Base-by-base conservation (phyloP, 352 stramenopile genomes). In the Lagenidium sp. region DNA sequence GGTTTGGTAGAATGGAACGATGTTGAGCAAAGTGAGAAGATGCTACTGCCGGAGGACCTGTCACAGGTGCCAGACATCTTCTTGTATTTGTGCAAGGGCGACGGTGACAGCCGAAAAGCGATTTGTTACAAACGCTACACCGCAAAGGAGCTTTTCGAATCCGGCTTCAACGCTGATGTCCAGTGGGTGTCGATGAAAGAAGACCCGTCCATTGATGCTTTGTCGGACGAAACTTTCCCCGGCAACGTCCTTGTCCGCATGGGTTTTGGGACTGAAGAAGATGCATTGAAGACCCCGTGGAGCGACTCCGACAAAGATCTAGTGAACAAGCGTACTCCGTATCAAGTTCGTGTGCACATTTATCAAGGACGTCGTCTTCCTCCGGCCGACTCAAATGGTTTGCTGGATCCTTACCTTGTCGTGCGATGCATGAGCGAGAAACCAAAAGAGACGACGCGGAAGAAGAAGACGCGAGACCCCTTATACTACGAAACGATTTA, bases 401-500 rank as follows among this genome's bases (percentile, higher is more conserved):
- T 94, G 18, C 50, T 93, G 36, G 81, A 95, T 50, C 83, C 83
- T 4, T 95, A 86, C 50, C 49, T 93, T 19, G 63, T 89, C 18
- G 65, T 91, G 11, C 72, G 71, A 22, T 90, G 82, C 46, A 80
- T 87, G 69, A 76, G 76, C 4, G 74, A 85, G 28, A 86, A 95
- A 39, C 48, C 69, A 1, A 85, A 88, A 43, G 50, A 77, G 38
- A 87, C 77, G 0, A 69, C 68, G 10, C 69, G 73, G 16, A 85
- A 90, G 57, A 75, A 71, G 44, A 83, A 82, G 51, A 95, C 81
- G 2, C 50, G 74, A 44, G 78, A 95, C 48, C 81, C 83, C 11
- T 48, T 85, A n/a, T 95, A 65, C 57, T 95, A 95, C 60, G 72
- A 94, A 53, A 95, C 80, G 4, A 44, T 93, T 12, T 82, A 84